Conservation (phyloP, 345 rosid genomes). For the Brassica carinata region DNA sequence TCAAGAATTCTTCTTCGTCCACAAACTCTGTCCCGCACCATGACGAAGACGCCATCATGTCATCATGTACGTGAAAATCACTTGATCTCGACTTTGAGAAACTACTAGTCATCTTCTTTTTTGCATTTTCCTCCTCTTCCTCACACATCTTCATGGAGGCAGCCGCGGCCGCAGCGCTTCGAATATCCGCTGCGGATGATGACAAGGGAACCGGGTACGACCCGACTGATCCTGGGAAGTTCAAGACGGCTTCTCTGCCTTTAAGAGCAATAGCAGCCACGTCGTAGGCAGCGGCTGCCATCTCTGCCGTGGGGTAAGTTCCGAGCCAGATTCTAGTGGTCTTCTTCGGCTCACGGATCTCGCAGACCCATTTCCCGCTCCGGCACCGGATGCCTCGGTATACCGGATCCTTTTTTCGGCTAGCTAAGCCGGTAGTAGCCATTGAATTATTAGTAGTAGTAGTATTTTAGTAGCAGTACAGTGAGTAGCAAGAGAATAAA, state of each 20-base stretch:
- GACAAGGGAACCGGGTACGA: constrained; percentile 68
- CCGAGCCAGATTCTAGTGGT: constrained; percentile 94
- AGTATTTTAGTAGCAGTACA: background rate
- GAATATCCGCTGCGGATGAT: constrained; percentile 58
- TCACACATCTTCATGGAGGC: constrained; percentile 46
- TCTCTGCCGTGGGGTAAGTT: constrained; percentile 74
- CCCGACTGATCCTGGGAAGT: constrained; percentile 59
- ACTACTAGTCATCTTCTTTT: background rate
- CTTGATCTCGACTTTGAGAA: background rate
- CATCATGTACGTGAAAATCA: background rate
- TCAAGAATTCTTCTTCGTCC: constrained; percentile 77
- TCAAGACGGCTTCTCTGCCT: constrained; percentile 64
- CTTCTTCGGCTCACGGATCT: constrained; percentile 88
- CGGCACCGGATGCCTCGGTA: constrained; percentile 78
- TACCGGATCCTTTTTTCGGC: constrained; percentile 48
- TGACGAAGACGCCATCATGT: constrained; percentile 18
- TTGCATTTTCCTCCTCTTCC: constrained; percentile 3
- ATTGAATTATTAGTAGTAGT: background rate
- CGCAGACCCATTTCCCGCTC: constrained; percentile 89
- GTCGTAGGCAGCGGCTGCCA: constrained; percentile 91
- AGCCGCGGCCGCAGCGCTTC: constrained; percentile 65
- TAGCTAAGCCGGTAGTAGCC: constrained; percentile 37
- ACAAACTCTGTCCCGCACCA: constrained; percentile 46
- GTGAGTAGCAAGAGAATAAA: constrained; percentile 2
- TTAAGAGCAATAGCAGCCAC: constrained; percentile 84